These are phyloP conservation scores for Garcia nutans DNA, from an alignment of 345 rosid species.

Conservation along the genomic window DNA sequence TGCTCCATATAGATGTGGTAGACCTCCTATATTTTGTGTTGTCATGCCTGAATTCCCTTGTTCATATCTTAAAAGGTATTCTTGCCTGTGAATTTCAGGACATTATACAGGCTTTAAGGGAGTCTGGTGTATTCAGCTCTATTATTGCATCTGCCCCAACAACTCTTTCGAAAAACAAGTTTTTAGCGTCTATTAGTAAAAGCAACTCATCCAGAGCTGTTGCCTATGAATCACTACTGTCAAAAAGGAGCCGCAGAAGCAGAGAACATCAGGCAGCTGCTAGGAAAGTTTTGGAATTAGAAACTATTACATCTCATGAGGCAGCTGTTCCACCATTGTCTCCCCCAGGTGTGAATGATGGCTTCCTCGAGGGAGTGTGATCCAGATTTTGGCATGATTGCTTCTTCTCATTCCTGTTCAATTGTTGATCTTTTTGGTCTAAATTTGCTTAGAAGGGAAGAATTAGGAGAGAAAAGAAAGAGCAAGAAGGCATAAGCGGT, in stretches of 20 bases:
- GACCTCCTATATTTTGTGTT: not conserved
- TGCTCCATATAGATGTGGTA: not conserved
- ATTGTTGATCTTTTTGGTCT: slow-evolving; percentile 9
- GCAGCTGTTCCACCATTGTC: slow-evolving; percentile 34
- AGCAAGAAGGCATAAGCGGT: slow-evolving; percentile 19
- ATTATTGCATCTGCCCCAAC: slow-evolving; percentile 28
- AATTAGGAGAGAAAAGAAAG: slow-evolving; percentile 35
- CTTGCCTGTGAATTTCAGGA: slow-evolving; percentile 17
- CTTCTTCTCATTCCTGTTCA: slow-evolving; percentile 29
- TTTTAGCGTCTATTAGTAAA: slow-evolving; percentile 26
- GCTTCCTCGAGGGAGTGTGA: slow-evolving; percentile 25
- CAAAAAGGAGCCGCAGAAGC: slow-evolving; percentile 11
- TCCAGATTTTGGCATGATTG: slow-evolving; percentile 16
- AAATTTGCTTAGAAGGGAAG: slow-evolving; percentile 28
- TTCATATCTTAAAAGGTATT: not conserved
- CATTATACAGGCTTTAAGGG: slow-evolving; percentile 29
- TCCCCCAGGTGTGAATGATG: slow-evolving; percentile 42
- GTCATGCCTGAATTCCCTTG: not conserved
- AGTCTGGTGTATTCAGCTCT: slow-evolving; percentile 31
- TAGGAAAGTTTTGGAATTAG: slow-evolving; percentile 24
- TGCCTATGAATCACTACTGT: slow-evolving; percentile 16
- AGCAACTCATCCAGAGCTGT: slow-evolving; percentile 28
- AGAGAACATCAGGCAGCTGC: slow-evolving; percentile 18
- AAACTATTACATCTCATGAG: slow-evolving; percentile 4
- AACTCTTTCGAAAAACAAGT: slow-evolving; percentile 26